phyloP scores from a whole-genome alignment of 2,329 filamentous ascomycete species.

The Colletotrichum navitas region DNA sequence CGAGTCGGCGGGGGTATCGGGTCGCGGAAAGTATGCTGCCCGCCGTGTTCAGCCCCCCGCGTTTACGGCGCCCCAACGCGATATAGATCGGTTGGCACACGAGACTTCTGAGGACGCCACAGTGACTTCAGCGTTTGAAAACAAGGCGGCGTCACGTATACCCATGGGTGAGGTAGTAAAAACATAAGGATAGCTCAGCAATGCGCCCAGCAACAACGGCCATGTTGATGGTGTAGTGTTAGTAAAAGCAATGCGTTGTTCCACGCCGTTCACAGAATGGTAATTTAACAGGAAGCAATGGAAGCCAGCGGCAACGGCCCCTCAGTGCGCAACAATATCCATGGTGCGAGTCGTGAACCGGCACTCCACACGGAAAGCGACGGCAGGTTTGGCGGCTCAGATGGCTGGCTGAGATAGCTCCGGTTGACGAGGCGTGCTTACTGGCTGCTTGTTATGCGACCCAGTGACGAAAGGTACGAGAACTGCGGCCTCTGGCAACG shows the following conservation, averaged over 20 bases:
- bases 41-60: background rate
- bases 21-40: background rate
- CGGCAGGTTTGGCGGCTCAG: slow-evolving; percentile 32
- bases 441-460: slow-evolving; percentile 42
- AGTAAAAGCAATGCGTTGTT: slow-evolving; percentile 59
- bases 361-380: slow-evolving; percentile 45
- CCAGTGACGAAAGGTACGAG: slow-evolving; percentile 39
- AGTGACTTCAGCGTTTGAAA: background rate
- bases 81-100: background rate
- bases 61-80: background rate
- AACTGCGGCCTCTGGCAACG: background rate
- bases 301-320: slow-evolving; percentile 59
- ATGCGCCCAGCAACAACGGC: background rate
- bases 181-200: slow-evolving; percentile 1
- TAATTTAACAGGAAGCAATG: slow-evolving; percentile 46
- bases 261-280: slow-evolving; percentile 47
- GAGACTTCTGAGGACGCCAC: background rate
- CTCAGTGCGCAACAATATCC: slow-evolving; percentile 63
- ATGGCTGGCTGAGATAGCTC: slow-evolving; percentile 36
- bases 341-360: slow-evolving; percentile 51
- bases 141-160: slow-evolving; percentile 12
- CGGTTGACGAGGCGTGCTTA: slow-evolving; percentile 41
- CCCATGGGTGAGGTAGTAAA: slow-evolving; percentile 2
- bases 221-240: slow-evolving; percentile 23
- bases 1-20: background rate